Conservation (phyloP, 208 protist genomes). For the Acanthamoeba lenticulata region DNA sequence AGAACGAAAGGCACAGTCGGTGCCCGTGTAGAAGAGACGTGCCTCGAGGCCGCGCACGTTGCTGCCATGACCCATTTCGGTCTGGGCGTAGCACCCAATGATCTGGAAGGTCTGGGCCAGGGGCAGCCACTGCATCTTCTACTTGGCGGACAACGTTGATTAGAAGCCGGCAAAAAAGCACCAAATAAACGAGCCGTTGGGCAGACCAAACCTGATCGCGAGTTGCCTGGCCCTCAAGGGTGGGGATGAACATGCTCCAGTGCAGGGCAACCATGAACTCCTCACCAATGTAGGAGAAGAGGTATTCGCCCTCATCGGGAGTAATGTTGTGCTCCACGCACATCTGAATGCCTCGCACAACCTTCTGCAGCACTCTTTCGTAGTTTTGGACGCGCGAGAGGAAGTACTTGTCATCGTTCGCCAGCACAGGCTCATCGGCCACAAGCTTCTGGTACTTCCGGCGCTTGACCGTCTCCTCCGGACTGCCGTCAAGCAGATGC, state of each 20-base stretch:
- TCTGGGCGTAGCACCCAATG: constrained; percentile 66
- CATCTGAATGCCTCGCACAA: neutral
- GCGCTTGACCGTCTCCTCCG: neutral
- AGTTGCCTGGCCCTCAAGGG: constrained; percentile 29
- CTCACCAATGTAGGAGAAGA: neutral
- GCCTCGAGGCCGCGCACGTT: constrained; percentile 81
- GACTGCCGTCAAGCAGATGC: constrained; percentile 19
- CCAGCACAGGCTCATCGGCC: neutral
- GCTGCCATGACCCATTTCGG: constrained; percentile 50
- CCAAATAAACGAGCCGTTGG: neutral
- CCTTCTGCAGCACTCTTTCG: constrained; percentile 8
- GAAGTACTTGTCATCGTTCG: constrained; percentile 33
- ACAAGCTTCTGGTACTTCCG: neutral
- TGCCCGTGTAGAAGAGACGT: too few species aligned
- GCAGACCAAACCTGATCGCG: neutral
- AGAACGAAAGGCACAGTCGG: too few species aligned
- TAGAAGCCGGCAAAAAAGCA: neutral
- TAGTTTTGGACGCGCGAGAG: neutral
- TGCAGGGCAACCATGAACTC: neutral
- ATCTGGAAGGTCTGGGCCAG: neutral
- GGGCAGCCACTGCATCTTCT: neutral
- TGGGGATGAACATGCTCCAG: constrained; percentile 48
- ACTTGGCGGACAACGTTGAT: neutral
- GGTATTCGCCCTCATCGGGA: neutral
- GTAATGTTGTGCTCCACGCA: neutral